Evolutionary conservation across 805 yeast genomes (phyloP).

Genomic region (Cephaloascus fragrans): DNA sequence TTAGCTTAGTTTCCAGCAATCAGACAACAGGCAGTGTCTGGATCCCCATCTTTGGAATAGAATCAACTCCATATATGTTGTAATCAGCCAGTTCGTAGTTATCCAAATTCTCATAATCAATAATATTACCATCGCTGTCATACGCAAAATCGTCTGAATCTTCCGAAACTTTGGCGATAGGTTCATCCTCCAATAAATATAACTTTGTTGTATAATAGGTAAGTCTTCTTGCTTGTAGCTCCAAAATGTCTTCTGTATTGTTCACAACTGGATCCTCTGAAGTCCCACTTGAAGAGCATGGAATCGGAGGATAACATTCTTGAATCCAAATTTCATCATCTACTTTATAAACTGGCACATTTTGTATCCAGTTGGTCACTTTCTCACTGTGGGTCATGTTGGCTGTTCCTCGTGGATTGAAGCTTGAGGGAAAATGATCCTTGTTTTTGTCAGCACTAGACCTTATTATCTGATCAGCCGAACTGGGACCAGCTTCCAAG

Average conservation of each 20-base stretch:
- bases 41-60: too few relatives aligned
- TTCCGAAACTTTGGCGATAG: background rate
- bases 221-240: constrained; percentile 42
- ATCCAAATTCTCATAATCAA: background rate
- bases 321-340: constrained; percentile 17
- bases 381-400: constrained; percentile 27
- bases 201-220: constrained; percentile 31
- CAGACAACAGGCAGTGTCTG: too few relatives aligned
- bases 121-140: background rate
- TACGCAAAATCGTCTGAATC: background rate
- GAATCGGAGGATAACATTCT: constrained; percentile 42
- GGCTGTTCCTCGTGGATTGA: constrained; percentile 25
- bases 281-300: constrained; percentile 16
- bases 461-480: background rate
- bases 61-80: background rate
- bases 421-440: constrained; percentile 9
- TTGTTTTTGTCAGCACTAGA: background rate
- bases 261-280: constrained; percentile 14
- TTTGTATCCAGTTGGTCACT: constrained; percentile 22
- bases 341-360: constrained; percentile 38
- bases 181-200: constrained; percentile 18
- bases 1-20: too few relatives aligned
- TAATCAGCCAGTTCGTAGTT: too few relatives aligned
- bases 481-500: constrained; percentile 1
- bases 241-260: constrained; percentile 37